Evolutionary conservation across 2,329 filamentous ascomycete genomes (phyloP), one percentile per base, ranked within the genome.

Genomic region (Colletotrichum tanaceti): DNA sequence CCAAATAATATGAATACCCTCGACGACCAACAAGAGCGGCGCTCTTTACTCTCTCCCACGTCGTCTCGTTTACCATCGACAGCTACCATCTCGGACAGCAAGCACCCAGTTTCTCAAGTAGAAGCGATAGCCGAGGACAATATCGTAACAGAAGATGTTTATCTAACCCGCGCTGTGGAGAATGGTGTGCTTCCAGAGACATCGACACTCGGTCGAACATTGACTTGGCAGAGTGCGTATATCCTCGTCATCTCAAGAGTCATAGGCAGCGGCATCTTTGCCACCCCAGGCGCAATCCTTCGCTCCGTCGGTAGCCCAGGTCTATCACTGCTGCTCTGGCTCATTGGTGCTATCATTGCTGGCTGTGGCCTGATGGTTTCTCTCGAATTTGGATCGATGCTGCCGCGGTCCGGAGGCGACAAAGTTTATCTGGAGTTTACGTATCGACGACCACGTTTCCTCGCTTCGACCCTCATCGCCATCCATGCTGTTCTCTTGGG

Each of bases 381-480:
- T 7, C 82, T 93, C 58, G 91, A 93, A 74, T 91, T 88, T 73
- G 90, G 90, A 0, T 90, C 86, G 73, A 91, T 92, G 89, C 79
- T 93, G 16, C 91, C 91, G 18, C 83, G 89, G 0, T 90, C 87
- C 0, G 90, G 90, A 7, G 90, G 90, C 28, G 82, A 87, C 32
- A 93, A 92, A 77, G 89, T 92, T 7, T 92, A 92, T 73, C 84
- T 93, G 52, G 90, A 93, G 76, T 90, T 89, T 75, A 88, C 88
- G 0, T 92, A 90, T 75, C 84, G 85, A 2, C 81, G 82, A 39
- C 90, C 90, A 1, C 83, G 85, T 6, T 89, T 91, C 70, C 81
- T 93, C 3, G 88, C 89, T 0, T 89, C 89, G 2, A 89, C 87
- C 0, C 75, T 92, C 18, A 81, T 92, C 14, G 89, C 89, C 0